Evolutionary conservation across 441 rosid species (phyloP).

Genomic region (Gossypium gossypioides): DNA sequence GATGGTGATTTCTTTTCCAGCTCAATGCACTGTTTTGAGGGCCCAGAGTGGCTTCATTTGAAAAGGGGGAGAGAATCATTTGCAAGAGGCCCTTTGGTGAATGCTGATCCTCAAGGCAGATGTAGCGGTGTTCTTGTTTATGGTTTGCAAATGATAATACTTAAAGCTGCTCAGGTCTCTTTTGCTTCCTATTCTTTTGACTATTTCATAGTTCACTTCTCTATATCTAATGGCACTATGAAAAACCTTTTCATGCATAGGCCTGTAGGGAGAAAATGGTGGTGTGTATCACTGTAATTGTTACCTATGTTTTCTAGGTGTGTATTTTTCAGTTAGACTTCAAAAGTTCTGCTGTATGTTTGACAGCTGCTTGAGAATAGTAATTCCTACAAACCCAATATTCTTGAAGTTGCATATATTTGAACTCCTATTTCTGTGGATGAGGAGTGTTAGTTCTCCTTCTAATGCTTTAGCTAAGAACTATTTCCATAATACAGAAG

Average conservation of each 20-base stretch:
- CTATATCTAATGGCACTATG: neutral
- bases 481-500: neutral
- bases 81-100: slow-evolving; percentile 71
- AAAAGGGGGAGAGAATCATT: slow-evolving; percentile 92
- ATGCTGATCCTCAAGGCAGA: slow-evolving; percentile 98
- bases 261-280: neutral
- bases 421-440: neutral
- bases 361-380: neutral
- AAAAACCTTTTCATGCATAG: neutral
- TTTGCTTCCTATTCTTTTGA: slow-evolving; percentile 13
- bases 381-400: neutral
- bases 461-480: neutral
- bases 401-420: neutral
- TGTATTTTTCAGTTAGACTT: neutral
- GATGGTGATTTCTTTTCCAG: slow-evolving; percentile 35
- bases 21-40: slow-evolving; percentile 98
- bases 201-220: neutral
- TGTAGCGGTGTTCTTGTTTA: slow-evolving; percentile 88
- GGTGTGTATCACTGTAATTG: neutral
- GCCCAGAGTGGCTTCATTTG: slow-evolving; percentile 89
- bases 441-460: neutral
- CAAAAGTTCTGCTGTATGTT: neutral
- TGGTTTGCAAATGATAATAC: slow-evolving; percentile 91
- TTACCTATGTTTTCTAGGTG: neutral
- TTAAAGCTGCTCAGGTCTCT: slow-evolving; percentile 87